Base-by-base conservation (phyloP, 2,329 filamentous ascomycete species). In the Calonectria ilicicola region DNA sequence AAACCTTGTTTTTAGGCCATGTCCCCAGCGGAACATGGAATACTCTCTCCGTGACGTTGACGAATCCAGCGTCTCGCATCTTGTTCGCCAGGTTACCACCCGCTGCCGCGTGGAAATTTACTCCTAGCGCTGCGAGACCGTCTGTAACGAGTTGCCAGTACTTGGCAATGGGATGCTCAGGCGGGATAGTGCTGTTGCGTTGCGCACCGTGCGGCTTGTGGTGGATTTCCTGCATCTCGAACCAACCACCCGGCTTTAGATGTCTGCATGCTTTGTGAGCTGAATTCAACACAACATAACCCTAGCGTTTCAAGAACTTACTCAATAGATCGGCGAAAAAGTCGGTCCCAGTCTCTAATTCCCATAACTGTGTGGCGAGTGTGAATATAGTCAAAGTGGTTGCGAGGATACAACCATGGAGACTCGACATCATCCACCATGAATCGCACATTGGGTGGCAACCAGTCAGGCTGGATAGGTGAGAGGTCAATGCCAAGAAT, bases 311-410 rank as follows among this genome's bases (percentile, higher is more conserved):
- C 5, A 14, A 27, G 23, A 42, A 65, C 77, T 74, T 73, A 79
- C 78, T 76, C 70, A 5, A 79, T 49, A 2, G 76, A 69, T 35
- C 56, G 85, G 17, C 81, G 80, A 70, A 91, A 85, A 0, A 91
- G 79, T 17, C 78, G 83, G 2, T 84, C 84, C 89, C 90, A 92
- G 76, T 91, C 85, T 62, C 86, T 87, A 70, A 92, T 88, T 2
- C 87, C 89, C 84, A 88, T 86, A 17, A 89, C 87, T 1, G 89
- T 88, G 69, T 90, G 87, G 3, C 91, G 85, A n/a, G 88, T 87
- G 78, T 92, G 90, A 40, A 92, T 87, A 71, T 91, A 91, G 79
- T 92, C 90, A 67, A 91, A 92, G 65, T 88, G 85, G 72, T 90
- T 86, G 5, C 80, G 78, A 6, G 87, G 87, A 72, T 90, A 86